These are phyloP conservation scores for Orobanche coerulescens DNA, from an alignment of 257 asterid genomes.

Conservation along the genomic window DNA sequence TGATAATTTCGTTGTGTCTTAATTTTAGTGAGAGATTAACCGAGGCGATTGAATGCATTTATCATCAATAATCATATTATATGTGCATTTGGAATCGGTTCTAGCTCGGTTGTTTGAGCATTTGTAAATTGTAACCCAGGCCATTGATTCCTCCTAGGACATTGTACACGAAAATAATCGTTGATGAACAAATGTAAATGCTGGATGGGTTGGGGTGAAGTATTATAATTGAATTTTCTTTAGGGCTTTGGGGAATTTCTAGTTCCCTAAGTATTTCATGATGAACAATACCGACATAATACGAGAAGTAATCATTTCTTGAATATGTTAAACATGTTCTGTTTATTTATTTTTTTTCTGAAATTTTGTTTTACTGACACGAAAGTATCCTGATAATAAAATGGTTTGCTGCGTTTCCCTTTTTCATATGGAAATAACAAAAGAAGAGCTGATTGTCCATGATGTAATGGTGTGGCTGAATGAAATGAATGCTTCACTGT, in stretches of 20 bases:
- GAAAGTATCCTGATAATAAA: background rate
- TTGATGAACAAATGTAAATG: background rate
- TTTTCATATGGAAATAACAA: background rate
- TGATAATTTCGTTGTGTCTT: background rate
- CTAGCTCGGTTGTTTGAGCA: too few relatives aligned
- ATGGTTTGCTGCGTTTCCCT: background rate
- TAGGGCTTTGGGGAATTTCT: background rate
- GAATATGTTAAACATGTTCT: background rate
- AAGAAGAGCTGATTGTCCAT: background rate
- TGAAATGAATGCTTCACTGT: background rate
- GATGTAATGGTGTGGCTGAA: background rate
- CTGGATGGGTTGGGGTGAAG: background rate
- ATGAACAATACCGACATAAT: background rate
- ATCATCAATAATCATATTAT: too few relatives aligned
- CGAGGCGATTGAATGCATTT: background rate
- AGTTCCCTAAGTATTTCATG: background rate
- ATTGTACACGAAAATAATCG: too few relatives aligned
- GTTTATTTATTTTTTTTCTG: constrained; percentile 7
- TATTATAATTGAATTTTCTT: constrained; percentile 2
- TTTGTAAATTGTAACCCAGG: too few relatives aligned
- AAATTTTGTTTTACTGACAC: too few relatives aligned
- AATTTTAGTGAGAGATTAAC: background rate
- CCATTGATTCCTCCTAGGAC: too few relatives aligned
- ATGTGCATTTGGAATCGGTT: too few relatives aligned
- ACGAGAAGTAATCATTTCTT: background rate